Percentiles rank a stretch among this genome's conserved stretches.
These are phyloP conservation scores for Beta macrorhiza DNA, from an alignment of 179 eudicot genomes.

Conservation along the genomic window DNA sequence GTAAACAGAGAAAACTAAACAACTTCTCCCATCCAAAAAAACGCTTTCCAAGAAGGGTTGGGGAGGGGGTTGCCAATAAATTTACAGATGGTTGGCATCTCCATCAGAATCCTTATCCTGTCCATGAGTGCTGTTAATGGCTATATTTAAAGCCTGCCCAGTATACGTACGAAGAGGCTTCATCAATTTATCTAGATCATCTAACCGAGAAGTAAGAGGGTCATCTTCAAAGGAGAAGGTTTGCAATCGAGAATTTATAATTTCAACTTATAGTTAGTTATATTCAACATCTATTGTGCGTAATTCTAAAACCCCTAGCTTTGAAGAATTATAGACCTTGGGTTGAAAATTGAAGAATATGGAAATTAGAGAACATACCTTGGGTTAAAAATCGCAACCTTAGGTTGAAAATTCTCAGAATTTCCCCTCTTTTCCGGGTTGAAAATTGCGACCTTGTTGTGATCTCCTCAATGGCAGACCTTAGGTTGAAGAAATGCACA, in stretches of 20 bases:
- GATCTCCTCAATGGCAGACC: too few relatives aligned
- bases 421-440: too few relatives aligned
- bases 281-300: too few relatives aligned
- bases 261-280: too few relatives aligned
- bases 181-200: conserved; percentile 15
- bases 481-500: too few relatives aligned
- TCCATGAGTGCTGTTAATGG: neutral
- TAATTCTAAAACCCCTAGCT: too few relatives aligned
- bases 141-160: neutral
- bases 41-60: neutral
- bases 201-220: conserved; percentile 7
- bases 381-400: too few relatives aligned
- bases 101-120: neutral
- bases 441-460: too few relatives aligned
- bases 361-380: too few relatives aligned
- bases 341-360: too few relatives aligned
- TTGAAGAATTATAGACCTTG: too few relatives aligned
- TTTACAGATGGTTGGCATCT: neutral
- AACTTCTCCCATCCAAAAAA: neutral
- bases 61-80: neutral
- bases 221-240: conserved; percentile 17
- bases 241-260: neutral
- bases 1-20: neutral
- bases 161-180: conserved; percentile 20
- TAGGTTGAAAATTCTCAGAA: too few relatives aligned